Conservation (phyloP, 139 green algal genomes). For the Eudorina sp. region DNA sequence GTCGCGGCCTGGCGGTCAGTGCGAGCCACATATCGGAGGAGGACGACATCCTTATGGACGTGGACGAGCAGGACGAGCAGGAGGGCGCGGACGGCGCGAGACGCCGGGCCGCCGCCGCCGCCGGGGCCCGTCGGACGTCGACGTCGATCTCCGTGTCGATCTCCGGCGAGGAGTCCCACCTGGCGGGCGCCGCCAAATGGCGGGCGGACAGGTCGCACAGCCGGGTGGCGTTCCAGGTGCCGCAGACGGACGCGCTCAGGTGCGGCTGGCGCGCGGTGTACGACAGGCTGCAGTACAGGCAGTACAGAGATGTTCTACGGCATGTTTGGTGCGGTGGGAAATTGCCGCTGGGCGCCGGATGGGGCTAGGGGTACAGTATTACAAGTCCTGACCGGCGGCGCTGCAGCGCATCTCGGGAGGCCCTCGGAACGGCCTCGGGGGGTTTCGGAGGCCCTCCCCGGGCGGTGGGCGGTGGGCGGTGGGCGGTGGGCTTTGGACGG, state of each 20-base stretch:
- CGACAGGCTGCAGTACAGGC: too few species aligned
- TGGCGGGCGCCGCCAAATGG: slow-evolving; percentile 11
- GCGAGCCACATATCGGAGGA: neutral
- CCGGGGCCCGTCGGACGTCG: neutral
- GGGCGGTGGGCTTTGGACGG: too few species aligned
- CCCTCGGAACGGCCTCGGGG: too few species aligned
- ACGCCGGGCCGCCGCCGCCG: neutral
- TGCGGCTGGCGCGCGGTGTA: neutral
- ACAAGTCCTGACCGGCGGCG: too few species aligned
- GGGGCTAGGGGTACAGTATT: too few species aligned
- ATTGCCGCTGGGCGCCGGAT: too few species aligned
- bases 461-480: too few species aligned
- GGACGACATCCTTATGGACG: slow-evolving; percentile 31
- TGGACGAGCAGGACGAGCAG: slow-evolving; percentile 21
- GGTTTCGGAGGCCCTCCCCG: too few species aligned
- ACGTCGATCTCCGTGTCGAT: neutral
- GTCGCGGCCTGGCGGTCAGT: neutral
- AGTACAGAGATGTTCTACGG: too few species aligned
- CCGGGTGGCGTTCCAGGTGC: slow-evolving; percentile 32
- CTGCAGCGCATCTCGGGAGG: too few species aligned
- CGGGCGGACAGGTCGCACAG: neutral
- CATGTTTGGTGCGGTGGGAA: too few species aligned
- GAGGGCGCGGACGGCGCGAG: neutral
- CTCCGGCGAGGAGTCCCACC: neutral
- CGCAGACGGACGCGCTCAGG: neutral